Conservation (phyloP, 176 grass and related monocot species). For the Ampelocalamus luodianensis region DNA sequence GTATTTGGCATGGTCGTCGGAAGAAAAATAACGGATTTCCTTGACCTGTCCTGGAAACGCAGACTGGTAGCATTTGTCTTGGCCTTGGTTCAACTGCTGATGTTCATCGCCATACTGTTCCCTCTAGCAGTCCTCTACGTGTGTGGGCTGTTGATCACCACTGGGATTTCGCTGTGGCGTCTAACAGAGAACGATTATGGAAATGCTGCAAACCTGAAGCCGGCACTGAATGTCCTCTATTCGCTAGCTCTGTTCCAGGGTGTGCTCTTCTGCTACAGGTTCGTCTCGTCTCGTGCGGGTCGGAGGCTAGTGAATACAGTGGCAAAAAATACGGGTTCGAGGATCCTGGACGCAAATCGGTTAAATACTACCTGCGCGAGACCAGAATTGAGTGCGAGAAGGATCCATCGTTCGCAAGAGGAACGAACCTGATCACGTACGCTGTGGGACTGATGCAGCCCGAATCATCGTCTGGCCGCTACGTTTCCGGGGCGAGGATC, state of each 20-base stretch:
- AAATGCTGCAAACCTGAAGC: not conserved
- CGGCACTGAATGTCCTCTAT: not conserved
- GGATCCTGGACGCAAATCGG: no score
- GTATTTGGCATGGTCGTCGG: no score
- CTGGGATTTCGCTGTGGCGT: not conserved
- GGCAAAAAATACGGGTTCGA: no score
- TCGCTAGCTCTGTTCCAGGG: not conserved
- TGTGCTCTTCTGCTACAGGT: not conserved
- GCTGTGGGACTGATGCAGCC: no score
- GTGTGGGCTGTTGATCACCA: not conserved
- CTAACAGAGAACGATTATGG: not conserved
- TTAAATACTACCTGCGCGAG: not conserved
- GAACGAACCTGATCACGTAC: not conserved
- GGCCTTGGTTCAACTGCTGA: not conserved
- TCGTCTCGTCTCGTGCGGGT: rapidly evolving
- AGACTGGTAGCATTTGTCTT: no score
- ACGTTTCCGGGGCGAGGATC: no score
- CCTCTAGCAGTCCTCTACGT: not conserved
- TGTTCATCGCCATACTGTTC: not conserved
- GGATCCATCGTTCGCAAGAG: not conserved
- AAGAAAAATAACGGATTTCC: no score
- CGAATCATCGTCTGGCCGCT: no score
- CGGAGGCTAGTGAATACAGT: not conserved
- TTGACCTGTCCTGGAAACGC: no score
- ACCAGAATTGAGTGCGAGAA: not conserved